Evolutionary conservation across 176 grass and related monocot species (phyloP), one percentile per base, ranked within the genome.

Genomic region (Carex pumila): DNA sequence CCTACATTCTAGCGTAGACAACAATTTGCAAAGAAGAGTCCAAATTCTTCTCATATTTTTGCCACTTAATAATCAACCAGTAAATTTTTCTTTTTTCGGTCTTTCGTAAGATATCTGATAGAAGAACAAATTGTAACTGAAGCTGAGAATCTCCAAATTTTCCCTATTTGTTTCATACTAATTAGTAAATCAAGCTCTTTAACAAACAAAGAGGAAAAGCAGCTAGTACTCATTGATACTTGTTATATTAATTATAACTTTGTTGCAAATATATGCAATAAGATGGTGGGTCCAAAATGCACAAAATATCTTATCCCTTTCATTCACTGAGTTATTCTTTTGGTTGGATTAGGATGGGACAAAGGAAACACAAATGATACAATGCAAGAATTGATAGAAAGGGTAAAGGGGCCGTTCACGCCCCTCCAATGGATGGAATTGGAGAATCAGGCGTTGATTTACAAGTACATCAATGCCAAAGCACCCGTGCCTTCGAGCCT

Each of bases 391-490:
- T 65, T 96, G 61, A 69, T 99, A 31, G 89, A 88, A 13, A 94
- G 93, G 85, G 89, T 82, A 34, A 99, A 91, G 85, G 88, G 90
- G 65, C 91, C 91, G n/a, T 99, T 99, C 87, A 99, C 97, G 8
- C 97, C 91, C 12, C 89, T 94, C 4, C 97, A 99, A 87, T 96
- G 97, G 97, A 91, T 99, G 91, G 93, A 99, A 80, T 85, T 99
- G 58, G 97, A 99, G 66, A 93, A 93, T 58, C 97, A 99, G 79
- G 93, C 91, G 6, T 91, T 99, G 81, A 96, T 96, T 41, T 99
- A 95, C 91, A 99, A 96, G 84, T 90, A 95, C 66, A 86, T 99
- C 43, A 89, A 87, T 70, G 97, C 93, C 13, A 95, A 93, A 80
- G 88, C 85, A 0, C 89, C 97, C 2, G 90, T 99, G 66, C 97